These are phyloP conservation scores for Podospora pseudoanserina DNA, from an alignment of 495 filamentous ascomycete genomes.

Conservation along the genomic window DNA sequence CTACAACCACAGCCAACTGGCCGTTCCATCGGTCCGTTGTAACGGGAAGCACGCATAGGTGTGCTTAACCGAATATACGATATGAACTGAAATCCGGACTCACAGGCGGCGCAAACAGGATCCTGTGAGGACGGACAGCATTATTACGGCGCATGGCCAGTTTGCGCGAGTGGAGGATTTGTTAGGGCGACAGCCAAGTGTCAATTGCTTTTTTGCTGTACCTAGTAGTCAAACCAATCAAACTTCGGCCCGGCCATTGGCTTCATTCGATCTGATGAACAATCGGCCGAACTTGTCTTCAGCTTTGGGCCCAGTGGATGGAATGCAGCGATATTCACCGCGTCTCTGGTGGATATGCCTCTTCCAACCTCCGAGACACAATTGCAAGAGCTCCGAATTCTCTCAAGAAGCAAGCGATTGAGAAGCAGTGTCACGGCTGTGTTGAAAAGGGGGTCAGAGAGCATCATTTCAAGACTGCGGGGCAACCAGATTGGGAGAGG, in stretches of 20 bases:
- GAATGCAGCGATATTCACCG: neutral
- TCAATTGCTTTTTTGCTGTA: neutral
- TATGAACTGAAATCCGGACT: neutral
- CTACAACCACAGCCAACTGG: neutral
- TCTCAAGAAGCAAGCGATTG: neutral
- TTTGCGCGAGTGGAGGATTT: neutral
- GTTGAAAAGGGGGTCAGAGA: slow-evolving; percentile 10
- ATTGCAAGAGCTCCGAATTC: neutral
- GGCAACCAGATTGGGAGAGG: slow-evolving; percentile 8
- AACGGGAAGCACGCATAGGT: too few species aligned
- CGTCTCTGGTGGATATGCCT: neutral
- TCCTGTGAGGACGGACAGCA: neutral
- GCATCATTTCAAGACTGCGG: slow-evolving; percentile 11
- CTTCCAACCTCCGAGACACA: neutral
- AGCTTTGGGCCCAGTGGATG: slow-evolving; percentile 12
- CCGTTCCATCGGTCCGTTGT: neutral
- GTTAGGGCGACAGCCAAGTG: neutral
- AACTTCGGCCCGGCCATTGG: slow-evolving; percentile 5
- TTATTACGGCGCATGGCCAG: neutral
- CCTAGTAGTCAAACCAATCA: neutral
- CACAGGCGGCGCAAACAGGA: neutral
- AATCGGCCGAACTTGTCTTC: neutral
- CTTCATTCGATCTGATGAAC: slow-evolving; percentile 8
- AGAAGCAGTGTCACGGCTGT: neutral
- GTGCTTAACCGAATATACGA: too few species aligned